Conservation (phyloP, 345 rosid genomes). For the Dipteronia sinensis region DNA sequence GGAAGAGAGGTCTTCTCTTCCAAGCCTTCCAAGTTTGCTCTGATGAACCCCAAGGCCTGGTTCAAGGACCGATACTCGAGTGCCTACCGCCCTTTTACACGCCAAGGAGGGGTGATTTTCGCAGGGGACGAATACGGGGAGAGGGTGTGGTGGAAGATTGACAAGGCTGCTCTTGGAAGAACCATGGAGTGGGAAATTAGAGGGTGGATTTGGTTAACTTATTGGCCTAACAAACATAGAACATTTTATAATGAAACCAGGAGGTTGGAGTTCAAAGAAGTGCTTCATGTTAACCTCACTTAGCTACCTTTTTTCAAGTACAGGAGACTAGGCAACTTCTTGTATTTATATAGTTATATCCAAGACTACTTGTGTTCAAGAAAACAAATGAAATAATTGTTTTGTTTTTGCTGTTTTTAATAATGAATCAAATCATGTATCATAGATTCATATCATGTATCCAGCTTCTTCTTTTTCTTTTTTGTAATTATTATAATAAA, state of each 20-base stretch:
- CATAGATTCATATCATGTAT: no score
- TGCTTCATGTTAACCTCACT: conserved; percentile 50
- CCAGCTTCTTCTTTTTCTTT: no score
- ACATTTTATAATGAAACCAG: conserved; percentile 74
- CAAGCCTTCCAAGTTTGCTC: conserved; percentile 62
- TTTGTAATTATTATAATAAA: no score
- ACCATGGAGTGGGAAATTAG: conserved; percentile 80
- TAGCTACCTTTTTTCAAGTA: conserved; percentile 9
- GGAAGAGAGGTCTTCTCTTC: conserved; percentile 85
- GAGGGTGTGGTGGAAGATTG: conserved; percentile 72
- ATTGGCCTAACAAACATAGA: conserved; percentile 86
- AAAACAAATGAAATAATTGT: background rate
- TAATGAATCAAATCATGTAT: no score
- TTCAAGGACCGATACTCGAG: conserved; percentile 73
- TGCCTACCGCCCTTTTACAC: conserved; percentile 70
- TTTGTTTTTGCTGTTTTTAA: no score
- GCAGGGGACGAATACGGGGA: conserved; percentile 85
- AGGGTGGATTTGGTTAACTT: conserved; percentile 88
- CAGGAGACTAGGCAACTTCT: no score
- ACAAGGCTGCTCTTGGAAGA: conserved; percentile 52
- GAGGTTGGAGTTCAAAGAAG: conserved; percentile 74
- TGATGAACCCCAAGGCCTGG: conserved; percentile 78
- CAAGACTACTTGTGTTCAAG: background rate
- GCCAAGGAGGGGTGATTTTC: conserved; percentile 84
- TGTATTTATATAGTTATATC: no score